A percentile compares a stretch with the other conserved stretches of the same genome.
Conservation (phyloP, 441 rosid species). For the Brassica balearica region DNA sequence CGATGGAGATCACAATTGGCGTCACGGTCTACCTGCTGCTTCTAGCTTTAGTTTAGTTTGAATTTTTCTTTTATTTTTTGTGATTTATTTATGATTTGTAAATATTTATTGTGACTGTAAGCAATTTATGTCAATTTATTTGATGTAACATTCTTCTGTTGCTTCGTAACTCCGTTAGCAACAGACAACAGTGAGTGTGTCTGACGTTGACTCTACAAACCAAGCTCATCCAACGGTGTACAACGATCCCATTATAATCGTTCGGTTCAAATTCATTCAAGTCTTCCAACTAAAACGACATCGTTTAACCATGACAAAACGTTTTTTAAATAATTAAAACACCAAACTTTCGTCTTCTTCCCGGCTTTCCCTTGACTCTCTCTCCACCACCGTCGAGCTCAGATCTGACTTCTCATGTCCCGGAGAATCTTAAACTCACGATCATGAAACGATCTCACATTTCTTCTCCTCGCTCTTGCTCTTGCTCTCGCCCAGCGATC, state of each 20-base stretch:
- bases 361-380: slow-evolving; percentile 31
- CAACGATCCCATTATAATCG: neutral
- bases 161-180: slow-evolving; percentile 37
- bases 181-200: slow-evolving; percentile 2
- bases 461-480: slow-evolving; percentile 42
- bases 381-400: slow-evolving; percentile 35
- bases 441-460: slow-evolving; percentile 61
- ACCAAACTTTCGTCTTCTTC: slow-evolving; percentile 26
- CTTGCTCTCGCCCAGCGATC: slow-evolving; percentile 47
- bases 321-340: slow-evolving; percentile 19
- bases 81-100: neutral
- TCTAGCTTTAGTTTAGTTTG: slow-evolving; percentile 48
- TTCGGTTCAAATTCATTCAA: neutral
- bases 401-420: slow-evolving; percentile 35
- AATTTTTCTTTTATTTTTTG: slow-evolving; percentile 19
- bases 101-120: slow-evolving; percentile 20
- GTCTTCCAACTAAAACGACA: neutral
- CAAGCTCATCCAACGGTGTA: slow-evolving; percentile 26
- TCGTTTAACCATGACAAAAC: neutral
- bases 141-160: no score
- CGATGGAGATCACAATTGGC: slow-evolving; percentile 57
- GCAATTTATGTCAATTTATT: slow-evolving; percentile 5
- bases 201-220: slow-evolving; percentile 30
- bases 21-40: slow-evolving; percentile 77
- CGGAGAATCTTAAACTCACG: slow-evolving; percentile 10